These are phyloP conservation scores for Coleophoma eucalyptorum DNA, from an alignment of 2,329 filamentous ascomycete genomes.

Conservation along the genomic window DNA sequence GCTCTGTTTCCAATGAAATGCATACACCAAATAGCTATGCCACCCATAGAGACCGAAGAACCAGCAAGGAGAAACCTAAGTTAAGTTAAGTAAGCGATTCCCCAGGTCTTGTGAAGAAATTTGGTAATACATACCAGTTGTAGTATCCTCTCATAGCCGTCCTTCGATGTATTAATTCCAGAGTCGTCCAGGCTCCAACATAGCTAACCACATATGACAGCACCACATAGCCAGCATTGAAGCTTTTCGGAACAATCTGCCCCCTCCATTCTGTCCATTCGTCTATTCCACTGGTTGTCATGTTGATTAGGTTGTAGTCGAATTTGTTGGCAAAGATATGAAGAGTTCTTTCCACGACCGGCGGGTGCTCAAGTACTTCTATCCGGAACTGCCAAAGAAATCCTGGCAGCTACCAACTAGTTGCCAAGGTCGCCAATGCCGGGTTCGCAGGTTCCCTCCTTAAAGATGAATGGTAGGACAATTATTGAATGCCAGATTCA, in stretches of 20 bases:
- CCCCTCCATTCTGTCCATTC: constrained; percentile 24
- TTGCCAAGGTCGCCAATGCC: too few relatives aligned
- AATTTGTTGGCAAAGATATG: too few relatives aligned
- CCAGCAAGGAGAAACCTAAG: constrained; percentile 57
- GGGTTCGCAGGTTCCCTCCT: too few relatives aligned
- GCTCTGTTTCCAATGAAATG: constrained; percentile 83
- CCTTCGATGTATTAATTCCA: constrained; percentile 77
- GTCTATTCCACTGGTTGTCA: constrained; percentile 2
- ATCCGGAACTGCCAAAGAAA: too few relatives aligned
- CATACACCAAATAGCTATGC: constrained; percentile 72
- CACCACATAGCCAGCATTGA: constrained; percentile 59
- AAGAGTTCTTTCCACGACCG: too few relatives aligned
- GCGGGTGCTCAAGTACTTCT: too few relatives aligned
- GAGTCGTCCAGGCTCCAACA: constrained; percentile 71
- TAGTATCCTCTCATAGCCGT: constrained; percentile 64
- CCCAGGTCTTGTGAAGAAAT: not conserved
- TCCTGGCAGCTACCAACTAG: too few relatives aligned
- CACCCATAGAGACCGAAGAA: constrained; percentile 68
- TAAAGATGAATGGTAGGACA: too few relatives aligned
- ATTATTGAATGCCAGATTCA: too few relatives aligned
- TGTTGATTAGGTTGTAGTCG: not conserved
- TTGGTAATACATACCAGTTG: constrained; percentile 54
- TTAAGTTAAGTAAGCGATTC: not conserved
- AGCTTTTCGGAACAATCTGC: constrained; percentile 43
- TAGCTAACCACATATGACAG: constrained; percentile 69